Evolutionary conservation across 768 basidiomycete species (phyloP).

Genomic region (Boletellus sp.): DNA sequence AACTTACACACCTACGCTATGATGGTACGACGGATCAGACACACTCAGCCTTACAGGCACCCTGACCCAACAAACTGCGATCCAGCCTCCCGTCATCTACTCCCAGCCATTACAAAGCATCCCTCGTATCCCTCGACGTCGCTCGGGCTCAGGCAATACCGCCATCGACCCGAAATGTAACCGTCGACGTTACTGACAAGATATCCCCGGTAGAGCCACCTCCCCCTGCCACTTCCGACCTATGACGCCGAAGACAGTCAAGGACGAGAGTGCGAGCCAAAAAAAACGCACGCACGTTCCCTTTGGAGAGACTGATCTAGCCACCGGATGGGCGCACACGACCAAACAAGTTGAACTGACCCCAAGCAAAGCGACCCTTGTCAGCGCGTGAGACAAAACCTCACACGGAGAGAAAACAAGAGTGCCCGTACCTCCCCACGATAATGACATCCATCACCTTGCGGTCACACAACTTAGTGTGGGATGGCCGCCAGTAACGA

Average conservation of each 20-base stretch:
- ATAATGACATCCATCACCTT: constrained; percentile 56
- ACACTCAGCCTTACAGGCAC: background rate
- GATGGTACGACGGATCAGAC: background rate
- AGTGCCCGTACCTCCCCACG: constrained; percentile 60
- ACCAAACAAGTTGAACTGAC: constrained; percentile 76
- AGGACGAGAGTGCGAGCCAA: background rate
- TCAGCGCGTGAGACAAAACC: constrained; percentile 3
- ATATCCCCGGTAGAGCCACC: constrained; percentile 85
- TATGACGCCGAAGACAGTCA: constrained; percentile 23
- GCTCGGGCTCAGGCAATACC: constrained; percentile 71
- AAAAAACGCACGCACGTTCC: constrained; percentile 56
- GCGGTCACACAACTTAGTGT: constrained; percentile 29
- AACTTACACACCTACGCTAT: no score
- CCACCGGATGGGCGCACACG: constrained; percentile 81
- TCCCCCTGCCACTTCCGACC: constrained; percentile 71
- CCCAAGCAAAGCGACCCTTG: constrained; percentile 90
- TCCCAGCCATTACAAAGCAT: constrained; percentile 72
- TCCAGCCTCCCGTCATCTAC: constrained; percentile 35
- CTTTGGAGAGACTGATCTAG: constrained; percentile 75
- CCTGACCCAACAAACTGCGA: background rate
- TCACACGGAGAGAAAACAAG: background rate
- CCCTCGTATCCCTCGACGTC: constrained; percentile 78
- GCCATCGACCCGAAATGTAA: constrained; percentile 79
- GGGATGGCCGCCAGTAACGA: constrained; percentile 27
- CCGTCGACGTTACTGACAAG: constrained; percentile 67